phyloP scores from a whole-genome alignment of 805 yeast genomes.

The Ogataea thermomethanolica region DNA sequence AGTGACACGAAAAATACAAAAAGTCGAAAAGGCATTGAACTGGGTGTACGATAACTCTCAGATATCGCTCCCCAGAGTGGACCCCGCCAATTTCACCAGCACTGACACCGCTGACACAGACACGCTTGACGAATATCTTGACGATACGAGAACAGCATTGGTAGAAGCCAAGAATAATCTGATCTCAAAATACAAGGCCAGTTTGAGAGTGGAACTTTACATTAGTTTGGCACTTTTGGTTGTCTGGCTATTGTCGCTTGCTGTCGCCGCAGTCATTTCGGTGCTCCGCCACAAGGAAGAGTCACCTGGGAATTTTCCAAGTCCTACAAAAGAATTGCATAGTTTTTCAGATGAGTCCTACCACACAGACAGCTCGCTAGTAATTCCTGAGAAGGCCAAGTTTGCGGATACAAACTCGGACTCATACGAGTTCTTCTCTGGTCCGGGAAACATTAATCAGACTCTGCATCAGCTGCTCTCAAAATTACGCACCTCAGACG shows the following conservation, averaged over 20 bases:
- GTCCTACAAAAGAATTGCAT: too few relatives aligned
- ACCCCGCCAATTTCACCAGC: conserved; percentile 11
- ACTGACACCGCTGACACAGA: conserved; percentile 7
- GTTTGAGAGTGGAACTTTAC: conserved; percentile 43
- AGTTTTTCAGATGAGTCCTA: too few relatives aligned
- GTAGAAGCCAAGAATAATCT: conserved; percentile 25
- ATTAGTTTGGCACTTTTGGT: conserved; percentile 39
- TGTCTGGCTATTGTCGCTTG: conserved; percentile 16
- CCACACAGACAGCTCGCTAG: neutral
- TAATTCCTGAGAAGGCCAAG: conserved; percentile 2
- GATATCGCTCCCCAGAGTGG: conserved; percentile 52
- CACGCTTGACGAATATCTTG: conserved; percentile 13
- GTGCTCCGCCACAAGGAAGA: neutral
- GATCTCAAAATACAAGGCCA: conserved; percentile 33
- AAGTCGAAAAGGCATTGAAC: conserved; percentile 65
- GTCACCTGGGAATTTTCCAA: neutral
- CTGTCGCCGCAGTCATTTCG: neutral
- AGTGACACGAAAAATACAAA: conserved; percentile 65
- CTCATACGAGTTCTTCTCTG: conserved; percentile 11
- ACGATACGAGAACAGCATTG: conserved; percentile 26
- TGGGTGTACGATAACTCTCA: conserved; percentile 73
- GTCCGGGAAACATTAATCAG: conserved; percentile 21
- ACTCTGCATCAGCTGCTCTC: conserved; percentile 13
- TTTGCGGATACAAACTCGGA: neutral
- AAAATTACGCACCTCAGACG: conserved; percentile 8